Base-by-base conservation (phyloP, 2,329 filamentous ascomycete species). In the Fusarium sp. region DNA sequence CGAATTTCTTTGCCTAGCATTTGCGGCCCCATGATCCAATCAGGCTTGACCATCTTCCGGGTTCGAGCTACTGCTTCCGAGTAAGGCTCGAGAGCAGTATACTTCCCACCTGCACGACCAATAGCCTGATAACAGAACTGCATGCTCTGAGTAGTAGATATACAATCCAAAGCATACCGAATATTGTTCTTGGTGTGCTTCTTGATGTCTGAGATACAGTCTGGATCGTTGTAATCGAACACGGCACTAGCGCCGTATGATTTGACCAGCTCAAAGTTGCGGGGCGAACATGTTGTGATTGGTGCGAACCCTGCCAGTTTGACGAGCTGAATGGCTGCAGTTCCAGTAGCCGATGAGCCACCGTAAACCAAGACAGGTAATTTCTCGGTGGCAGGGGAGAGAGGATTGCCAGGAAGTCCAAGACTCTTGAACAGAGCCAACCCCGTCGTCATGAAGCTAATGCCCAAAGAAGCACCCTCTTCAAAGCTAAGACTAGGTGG, bases 341-440 rank as follows among this genome's bases (percentile, higher is more conserved):
- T 58, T 0, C 62, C 62, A 0, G 62, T 68, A 6, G 65, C 65
- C 6, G 62, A 44, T 0, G 31, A 44, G 1, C 65, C 65, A 6
- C 65, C 62, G 12, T 68, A 66, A 2, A 68, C 64, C 4, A 68
- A 18, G 4, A 68, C 45, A 0, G 58, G 49, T 0, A 58, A 26
- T 0, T 23, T 26, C 25, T 65, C 48, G 0, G 21, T 12, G 3
- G 41, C 2, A 0, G 64, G 66, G 1, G 26, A 28, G 3, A 39
- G 13, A 0, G 63, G 63, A 0, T 57, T 14, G 8, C 52, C 52
- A 0, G 58, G 41, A 0, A 68, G 75, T 30, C 76, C 61, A 0
- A 86, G 78, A 10, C 74, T 74, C 60, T 83, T 80, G 74, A 85
- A 86, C 18, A 86, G 77, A 1, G 79, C 82, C 73, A 85, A 83